Evolutionary conservation across 2,329 filamentous ascomycete genomes (phyloP), one percentile per base, ranked within the genome.

Genomic region (Penicillium sp.): DNA sequence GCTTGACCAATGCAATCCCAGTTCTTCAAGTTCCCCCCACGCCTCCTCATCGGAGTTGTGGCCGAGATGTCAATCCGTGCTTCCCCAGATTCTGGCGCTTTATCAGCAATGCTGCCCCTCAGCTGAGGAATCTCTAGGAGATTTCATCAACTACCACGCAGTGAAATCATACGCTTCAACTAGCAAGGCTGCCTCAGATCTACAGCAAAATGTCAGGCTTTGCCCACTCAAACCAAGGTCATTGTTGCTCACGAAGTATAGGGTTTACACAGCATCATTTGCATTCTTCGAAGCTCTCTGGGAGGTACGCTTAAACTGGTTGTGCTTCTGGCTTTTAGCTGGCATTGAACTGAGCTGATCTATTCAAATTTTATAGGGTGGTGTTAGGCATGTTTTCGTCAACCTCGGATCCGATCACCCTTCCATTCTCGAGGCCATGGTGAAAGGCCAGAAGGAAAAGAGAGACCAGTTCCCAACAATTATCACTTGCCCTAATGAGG

Each of bases 251-350:
- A 55, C 32, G 31, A 38, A 47, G 1, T 24, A 5, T 18, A 72
- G 71, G 71, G 66, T 66, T 31, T 81, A 92, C 70, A 92, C 90
- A 8, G 85, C 90, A 11, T 91, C 89, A 0, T 90, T 87, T 66
- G 90, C 89, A 71, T 92, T 93, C 73, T 92, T 93, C 61, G 90
- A 93, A 77, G 87, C 88, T 31, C 77, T 92, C 44, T 91, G 86
- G 86, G 87, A 91, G 73, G 83, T 83, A 68, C 81, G 82, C 73
- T 83, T n/a, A 13, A 14, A 5, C 21, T n/a, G 16, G 7, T 16
- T 18, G 22, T 38, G 14, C 14, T n/a, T 14, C 34, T 4, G 34
- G 18, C 14, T 11, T 40, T 4, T 21, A 11, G 34, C 16, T 9
- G 5, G n/a, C 10, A 40, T 21, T 4, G 18, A 21, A 21, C 4